Percentiles rank a stretch among this genome's conserved stretches.
Conservation (phyloP, 352 stramenopile genomes). For the Phytophthora cactorum region DNA sequence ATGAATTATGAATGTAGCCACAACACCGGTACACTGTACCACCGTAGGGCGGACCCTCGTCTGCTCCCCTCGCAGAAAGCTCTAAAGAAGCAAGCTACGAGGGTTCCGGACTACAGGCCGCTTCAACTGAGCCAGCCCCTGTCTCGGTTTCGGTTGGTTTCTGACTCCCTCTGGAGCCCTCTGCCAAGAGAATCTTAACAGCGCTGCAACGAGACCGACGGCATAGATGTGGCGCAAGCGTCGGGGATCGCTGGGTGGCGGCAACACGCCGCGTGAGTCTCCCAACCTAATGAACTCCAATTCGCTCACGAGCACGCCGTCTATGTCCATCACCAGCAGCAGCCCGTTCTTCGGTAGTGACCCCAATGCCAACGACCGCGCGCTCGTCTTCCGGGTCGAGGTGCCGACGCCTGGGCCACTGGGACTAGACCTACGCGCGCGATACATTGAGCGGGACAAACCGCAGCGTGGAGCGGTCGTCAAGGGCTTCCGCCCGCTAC, state of each 20-base stretch:
- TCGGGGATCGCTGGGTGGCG: slow-evolving; percentile 52
- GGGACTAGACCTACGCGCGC: slow-evolving; percentile 72
- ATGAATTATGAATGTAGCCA: no score
- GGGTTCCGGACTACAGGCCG: background rate
- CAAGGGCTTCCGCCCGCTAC: slow-evolving; percentile 76
- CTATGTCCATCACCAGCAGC: slow-evolving; percentile 50
- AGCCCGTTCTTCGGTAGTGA: slow-evolving; percentile 67
- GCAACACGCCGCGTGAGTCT: slow-evolving; percentile 40
- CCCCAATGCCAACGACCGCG: slow-evolving; percentile 54
- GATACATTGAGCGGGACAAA: slow-evolving; percentile 78
- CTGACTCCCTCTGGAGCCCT: slow-evolving; percentile 15
- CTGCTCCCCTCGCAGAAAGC: slow-evolving; percentile 24
- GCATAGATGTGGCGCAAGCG: slow-evolving; percentile 62
- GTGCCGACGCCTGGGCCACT: slow-evolving; percentile 73
- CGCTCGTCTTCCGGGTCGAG: slow-evolving; percentile 77
- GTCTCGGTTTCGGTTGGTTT: background rate
- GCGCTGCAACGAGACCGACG: background rate
- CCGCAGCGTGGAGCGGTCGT: slow-evolving; percentile 79
- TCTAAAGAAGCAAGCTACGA: slow-evolving; percentile 17
- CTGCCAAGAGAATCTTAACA: slow-evolving; percentile 16
- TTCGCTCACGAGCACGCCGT: slow-evolving; percentile 47
- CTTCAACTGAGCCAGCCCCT: background rate
- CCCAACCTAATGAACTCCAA: slow-evolving; percentile 37
- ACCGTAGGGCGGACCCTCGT: slow-evolving; percentile 21
- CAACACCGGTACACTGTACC: slow-evolving; percentile 23